Conservation (phyloP, 1,139 yeast genomes). For the Hansenula lynferdii region DNA sequence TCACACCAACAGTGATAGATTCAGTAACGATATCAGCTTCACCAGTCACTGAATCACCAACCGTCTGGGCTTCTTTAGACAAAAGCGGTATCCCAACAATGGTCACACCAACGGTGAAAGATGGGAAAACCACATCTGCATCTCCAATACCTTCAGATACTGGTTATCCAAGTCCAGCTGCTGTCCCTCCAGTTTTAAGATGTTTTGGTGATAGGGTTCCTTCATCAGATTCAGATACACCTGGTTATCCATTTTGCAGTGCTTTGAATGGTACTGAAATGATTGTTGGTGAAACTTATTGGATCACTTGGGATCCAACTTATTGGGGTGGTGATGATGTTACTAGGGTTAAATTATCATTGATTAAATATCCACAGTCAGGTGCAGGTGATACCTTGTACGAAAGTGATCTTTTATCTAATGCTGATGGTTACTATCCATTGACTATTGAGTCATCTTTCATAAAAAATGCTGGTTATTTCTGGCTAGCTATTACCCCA, state of each 20-base stretch:
- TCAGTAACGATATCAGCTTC: slow-evolving; percentile 36
- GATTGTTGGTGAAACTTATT: slow-evolving; percentile 37
- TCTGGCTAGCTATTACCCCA: slow-evolving; percentile 33
- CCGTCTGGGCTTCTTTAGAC: slow-evolving; percentile 35
- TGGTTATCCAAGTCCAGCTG: slow-evolving; percentile 26
- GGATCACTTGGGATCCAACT: slow-evolving; percentile 40
- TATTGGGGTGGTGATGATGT: slow-evolving; percentile 33
- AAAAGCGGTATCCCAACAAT: slow-evolving; percentile 33
- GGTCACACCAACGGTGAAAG: slow-evolving; percentile 31
- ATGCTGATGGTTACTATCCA: slow-evolving; percentile 34
- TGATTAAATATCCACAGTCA: slow-evolving; percentile 28
- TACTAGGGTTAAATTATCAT: slow-evolving; percentile 26
- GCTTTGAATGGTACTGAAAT: slow-evolving; percentile 35
- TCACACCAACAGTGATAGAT: slow-evolving; percentile 35
- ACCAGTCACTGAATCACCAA: slow-evolving; percentile 26
- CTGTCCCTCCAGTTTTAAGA: slow-evolving; percentile 34
- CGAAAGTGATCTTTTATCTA: slow-evolving; percentile 28
- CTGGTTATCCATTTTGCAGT: slow-evolving; percentile 35
- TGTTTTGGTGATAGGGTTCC: slow-evolving; percentile 36
- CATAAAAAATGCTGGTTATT: slow-evolving; percentile 29
- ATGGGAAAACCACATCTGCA: slow-evolving; percentile 26
- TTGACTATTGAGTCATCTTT: slow-evolving; percentile 27
- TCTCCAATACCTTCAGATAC: slow-evolving; percentile 32
- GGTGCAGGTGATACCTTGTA: slow-evolving; percentile 26
- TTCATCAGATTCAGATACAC: slow-evolving; percentile 14